Conservation (phyloP, 352 stramenopile species). For the Pythium scleroteichum region DNA sequence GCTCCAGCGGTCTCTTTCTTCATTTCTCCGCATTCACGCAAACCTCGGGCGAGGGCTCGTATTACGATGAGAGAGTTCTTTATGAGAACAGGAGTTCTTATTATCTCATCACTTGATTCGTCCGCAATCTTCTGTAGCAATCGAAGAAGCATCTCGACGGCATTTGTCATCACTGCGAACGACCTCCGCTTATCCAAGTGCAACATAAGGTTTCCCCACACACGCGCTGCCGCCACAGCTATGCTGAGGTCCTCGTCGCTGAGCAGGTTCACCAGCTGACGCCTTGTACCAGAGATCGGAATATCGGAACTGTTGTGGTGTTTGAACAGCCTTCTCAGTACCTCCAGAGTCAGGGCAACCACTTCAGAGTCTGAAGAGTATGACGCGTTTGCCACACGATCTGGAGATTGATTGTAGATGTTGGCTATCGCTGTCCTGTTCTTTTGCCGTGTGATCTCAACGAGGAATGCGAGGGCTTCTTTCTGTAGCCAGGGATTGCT, state of each 20-base stretch:
- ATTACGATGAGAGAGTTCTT: slow-evolving; percentile 16
- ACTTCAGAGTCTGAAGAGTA: slow-evolving; percentile 36
- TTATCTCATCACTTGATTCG: neutral
- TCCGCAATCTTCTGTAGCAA: slow-evolving; percentile 33
- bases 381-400: slow-evolving; percentile 59
- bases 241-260: slow-evolving; percentile 4
- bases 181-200: slow-evolving; percentile 54
- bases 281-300: slow-evolving; percentile 41
- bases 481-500: slow-evolving; percentile 40
- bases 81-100: neutral
- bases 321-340: slow-evolving; percentile 66
- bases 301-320: slow-evolving; percentile 39
- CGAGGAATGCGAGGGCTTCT: slow-evolving; percentile 52
- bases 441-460: slow-evolving; percentile 47
- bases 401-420: slow-evolving; percentile 46
- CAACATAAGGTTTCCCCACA: slow-evolving; percentile 66
- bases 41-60: slow-evolving; percentile 33
- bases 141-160: slow-evolving; percentile 41
- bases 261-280: slow-evolving; percentile 49
- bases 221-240: slow-evolving; percentile 39
- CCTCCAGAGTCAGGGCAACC: slow-evolving; percentile 33
- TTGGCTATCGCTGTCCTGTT: slow-evolving; percentile 43
- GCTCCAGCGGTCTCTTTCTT: slow-evolving; percentile 40
- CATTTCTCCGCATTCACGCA: slow-evolving; percentile 17
- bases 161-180: slow-evolving; percentile 43